Base-by-base conservation (phyloP, 2,329 filamentous ascomycete genomes). In the Fusarium citri region DNA sequence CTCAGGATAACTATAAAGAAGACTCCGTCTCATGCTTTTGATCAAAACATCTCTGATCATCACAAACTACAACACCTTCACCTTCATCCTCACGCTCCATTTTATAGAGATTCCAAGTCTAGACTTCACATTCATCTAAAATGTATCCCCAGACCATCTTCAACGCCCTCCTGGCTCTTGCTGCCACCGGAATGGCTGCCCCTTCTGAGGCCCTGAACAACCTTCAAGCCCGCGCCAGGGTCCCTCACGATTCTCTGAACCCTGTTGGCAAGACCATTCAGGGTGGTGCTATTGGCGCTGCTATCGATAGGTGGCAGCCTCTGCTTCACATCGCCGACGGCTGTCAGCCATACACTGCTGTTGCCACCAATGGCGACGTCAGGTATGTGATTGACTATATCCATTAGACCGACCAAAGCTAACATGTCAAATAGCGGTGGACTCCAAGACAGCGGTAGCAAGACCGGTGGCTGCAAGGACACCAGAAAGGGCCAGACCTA, bases 271-370 rank as follows among this genome's bases (percentile, higher is more conserved):
- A 77, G 55, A 70, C 70, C 2, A 72, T 78, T 11, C 76, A 75
- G 31, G 41, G 57, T 8, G 76, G 76, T 28, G 47, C 63, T 7
- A 61, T 68, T 14, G 75, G 76, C 30, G 50, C 55, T n/a, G 64
- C 77, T 41, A 76, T 77, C 41, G 64, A 71, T 45, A 77, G 75
- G 67, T 78, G 75, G 63, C 72, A 77, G 61, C 78, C 77, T 12
- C 70, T 71, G 46, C 73, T 80, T 9, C 68, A 76, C 14, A 84
- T 89, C 8, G 81, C 83, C 20, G 86, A 87, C 70, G 88, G 88
- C 47, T 91, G 88, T 66, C 88, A 89, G 18, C 86, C 88, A 0
- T 91, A 88, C 71, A 87, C 88, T 1, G 88, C 85, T 3, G 88
- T 91, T 3, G 84, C 90, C 64, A 80, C 81, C 3, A 76, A 79